Evolutionary conservation across 495 filamentous ascomycete species (phyloP).

Genomic region (Xylaria nigripes): DNA sequence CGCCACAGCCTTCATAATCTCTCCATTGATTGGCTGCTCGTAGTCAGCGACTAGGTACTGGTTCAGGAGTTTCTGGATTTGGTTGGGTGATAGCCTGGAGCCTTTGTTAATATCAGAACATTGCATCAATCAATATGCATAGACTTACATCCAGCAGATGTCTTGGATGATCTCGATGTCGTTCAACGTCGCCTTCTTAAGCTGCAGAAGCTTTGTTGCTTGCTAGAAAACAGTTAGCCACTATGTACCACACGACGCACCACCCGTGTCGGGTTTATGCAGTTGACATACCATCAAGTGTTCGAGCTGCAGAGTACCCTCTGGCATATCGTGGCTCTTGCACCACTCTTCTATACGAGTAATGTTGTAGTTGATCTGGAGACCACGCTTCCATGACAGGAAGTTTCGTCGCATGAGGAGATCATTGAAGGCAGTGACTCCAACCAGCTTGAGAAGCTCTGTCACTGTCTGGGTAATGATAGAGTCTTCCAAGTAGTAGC

Average conservation of each 20-base stretch:
- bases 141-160: constrained; percentile 96
- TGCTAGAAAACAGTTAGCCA: constrained; percentile 50
- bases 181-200: constrained; percentile 98
- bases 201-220: constrained; percentile 95
- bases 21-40: constrained; percentile 97
- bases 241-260: background rate
- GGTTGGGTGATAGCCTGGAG: constrained; percentile 84
- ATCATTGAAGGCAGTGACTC: constrained; percentile 98
- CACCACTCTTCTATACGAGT: constrained; percentile 99
- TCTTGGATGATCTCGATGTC: constrained; percentile 99
- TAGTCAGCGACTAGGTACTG: constrained; percentile 99
- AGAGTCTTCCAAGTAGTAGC: constrained; percentile 90
- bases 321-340: constrained; percentile 99
- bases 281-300: constrained; percentile 78
- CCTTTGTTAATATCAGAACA: background rate
- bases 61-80: constrained; percentile 98
- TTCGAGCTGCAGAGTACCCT: constrained; percentile 94
- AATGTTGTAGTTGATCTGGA: constrained; percentile 99
- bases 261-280: background rate
- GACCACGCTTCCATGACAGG: constrained; percentile 96
- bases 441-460: constrained; percentile 86
- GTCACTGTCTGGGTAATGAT: constrained; percentile 94
- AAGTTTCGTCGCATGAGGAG: constrained; percentile 96
- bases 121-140: background rate
- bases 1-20: constrained; percentile 99